Evolutionary conservation across 2,329 filamentous ascomycete genomes (phyloP).

Genomic region (Ceratocystis cubensis): DNA sequence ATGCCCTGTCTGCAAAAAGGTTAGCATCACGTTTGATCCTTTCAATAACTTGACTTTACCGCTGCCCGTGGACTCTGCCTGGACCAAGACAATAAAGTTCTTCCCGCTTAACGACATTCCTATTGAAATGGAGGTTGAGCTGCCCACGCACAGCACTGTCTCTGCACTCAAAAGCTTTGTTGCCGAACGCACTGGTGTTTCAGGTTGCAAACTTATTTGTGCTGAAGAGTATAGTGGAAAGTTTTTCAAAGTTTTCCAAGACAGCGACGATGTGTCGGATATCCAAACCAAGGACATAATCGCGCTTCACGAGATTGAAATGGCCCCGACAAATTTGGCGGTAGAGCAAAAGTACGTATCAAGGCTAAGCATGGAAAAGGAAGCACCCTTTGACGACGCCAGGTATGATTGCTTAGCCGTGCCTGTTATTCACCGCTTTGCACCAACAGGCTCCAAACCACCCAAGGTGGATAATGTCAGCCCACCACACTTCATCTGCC

Average conservation of each 20-base stretch:
- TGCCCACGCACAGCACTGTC: slow-evolving; percentile 63
- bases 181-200: slow-evolving; percentile 54
- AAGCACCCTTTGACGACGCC: slow-evolving; percentile 45
- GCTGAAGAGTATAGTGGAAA: slow-evolving; percentile 71
- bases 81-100: slow-evolving; percentile 62
- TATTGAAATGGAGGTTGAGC: slow-evolving; percentile 61
- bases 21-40: slow-evolving; percentile 97
- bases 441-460: slow-evolving; percentile 27
- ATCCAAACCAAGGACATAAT: slow-evolving; percentile 55
- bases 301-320: slow-evolving; percentile 65
- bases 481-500: slow-evolving; percentile 57
- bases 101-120: slow-evolving; percentile 62
- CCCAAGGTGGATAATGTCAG: slow-evolving; percentile 27
- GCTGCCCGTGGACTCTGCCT: slow-evolving; percentile 73
- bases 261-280: slow-evolving; percentile 55
- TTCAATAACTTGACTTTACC: slow-evolving; percentile 92
- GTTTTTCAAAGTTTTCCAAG: slow-evolving; percentile 78
- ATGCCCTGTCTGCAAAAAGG: slow-evolving; percentile 81
- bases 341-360: slow-evolving; percentile 32
- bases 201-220: slow-evolving; percentile 55
- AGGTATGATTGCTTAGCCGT: slow-evolving; percentile 56
- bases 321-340: slow-evolving; percentile 65
- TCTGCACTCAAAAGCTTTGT: slow-evolving; percentile 57
- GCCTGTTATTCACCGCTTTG: slow-evolving; percentile 52
- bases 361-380: slow-evolving; percentile 36